These are phyloP conservation scores for Chenopodium album DNA, from an alignment of 148 eudicot genomes.

Conservation along the genomic window DNA sequence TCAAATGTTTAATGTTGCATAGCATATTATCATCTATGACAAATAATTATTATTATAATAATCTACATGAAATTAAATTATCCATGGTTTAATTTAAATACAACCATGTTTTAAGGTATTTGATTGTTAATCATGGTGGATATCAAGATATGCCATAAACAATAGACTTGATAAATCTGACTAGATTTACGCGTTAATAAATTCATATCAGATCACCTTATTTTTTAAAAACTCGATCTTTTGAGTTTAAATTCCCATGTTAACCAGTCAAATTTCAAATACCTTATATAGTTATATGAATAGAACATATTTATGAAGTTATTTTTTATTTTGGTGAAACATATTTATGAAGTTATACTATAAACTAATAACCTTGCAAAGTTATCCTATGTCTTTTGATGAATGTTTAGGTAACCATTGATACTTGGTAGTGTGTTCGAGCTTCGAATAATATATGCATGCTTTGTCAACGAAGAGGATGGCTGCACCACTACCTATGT, in stretches of 20 bases:
- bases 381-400: neutral
- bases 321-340: no score
- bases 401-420: neutral
- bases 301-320: no score
- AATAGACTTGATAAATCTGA: no score
- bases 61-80: no score
- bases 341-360: neutral
- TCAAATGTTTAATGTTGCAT: no score
- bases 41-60: no score
- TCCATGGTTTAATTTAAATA: no score
- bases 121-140: neutral
- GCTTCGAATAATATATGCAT: neutral
- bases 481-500: conserved; percentile 38
- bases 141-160: neutral
- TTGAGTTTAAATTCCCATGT: no score
- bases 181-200: neutral
- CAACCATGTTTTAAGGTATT: neutral
- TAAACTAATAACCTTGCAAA: neutral
- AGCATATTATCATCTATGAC: no score
- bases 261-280: no score
- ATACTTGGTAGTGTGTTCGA: neutral
- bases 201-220: neutral
- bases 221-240: no score
- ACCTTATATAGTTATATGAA: no score
- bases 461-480: conserved; percentile 29